Conservation (phyloP, 148 eudicot genomes). For the Amaranthus hypochondriacus region DNA sequence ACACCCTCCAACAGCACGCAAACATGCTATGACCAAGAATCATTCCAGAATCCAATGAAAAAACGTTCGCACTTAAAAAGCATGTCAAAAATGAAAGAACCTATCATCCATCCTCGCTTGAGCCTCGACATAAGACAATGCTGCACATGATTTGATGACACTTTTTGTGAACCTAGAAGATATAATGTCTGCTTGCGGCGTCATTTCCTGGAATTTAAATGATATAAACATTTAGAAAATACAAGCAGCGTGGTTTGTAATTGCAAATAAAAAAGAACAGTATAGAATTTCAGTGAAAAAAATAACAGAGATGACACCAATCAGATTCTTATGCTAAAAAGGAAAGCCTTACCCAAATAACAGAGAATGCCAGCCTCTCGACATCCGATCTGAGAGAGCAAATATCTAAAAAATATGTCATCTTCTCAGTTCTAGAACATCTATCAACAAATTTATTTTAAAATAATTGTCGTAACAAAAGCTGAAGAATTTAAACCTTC, state of each 20-base stretch:
- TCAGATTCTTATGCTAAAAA: neutral
- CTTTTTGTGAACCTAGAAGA: constrained; percentile 86
- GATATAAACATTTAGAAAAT: constrained; percentile 7
- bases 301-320: neutral
- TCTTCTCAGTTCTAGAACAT: constrained; percentile 1
- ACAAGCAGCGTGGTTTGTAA: neutral
- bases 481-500: constrained; percentile 51
- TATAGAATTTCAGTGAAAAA: neutral
- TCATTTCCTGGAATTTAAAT: constrained; percentile 70
- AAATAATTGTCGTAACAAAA: neutral
- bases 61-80: neutral
- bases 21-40: neutral
- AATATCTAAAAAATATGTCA: constrained; percentile 55
- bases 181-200: constrained; percentile 84
- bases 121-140: constrained; percentile 95
- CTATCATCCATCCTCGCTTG: constrained; percentile 99
- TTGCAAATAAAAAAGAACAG: neutral
- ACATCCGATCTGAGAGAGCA: constrained; percentile 95
- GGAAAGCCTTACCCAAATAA: constrained; percentile 64
- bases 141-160: constrained; percentile 90
- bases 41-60: constrained; percentile 7
- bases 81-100: constrained; percentile 30
- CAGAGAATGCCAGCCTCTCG: constrained; percentile 94
- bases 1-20: neutral
- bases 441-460: neutral